These are phyloP conservation scores for Fusarium caatingaense DNA, from an alignment of 2,329 filamentous ascomycete species.

Conservation along the genomic window DNA sequence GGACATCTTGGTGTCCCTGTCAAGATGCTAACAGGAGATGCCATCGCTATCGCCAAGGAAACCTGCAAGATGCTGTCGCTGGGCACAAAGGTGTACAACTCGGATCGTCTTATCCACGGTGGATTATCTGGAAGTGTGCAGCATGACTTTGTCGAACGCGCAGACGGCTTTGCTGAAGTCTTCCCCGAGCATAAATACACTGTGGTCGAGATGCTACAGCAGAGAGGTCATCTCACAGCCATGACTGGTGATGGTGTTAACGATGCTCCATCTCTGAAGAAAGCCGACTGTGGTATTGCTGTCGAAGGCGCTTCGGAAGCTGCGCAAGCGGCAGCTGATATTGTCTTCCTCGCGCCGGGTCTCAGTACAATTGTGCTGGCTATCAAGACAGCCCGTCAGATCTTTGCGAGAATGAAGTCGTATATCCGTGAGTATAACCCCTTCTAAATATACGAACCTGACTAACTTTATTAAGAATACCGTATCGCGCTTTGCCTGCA, in stretches of 20 bases:
- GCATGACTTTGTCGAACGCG: constrained; percentile 31
- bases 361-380: constrained; percentile 11
- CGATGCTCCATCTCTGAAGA: constrained; percentile 22
- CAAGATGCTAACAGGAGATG: constrained; percentile 33
- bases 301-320: constrained; percentile 29
- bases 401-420: constrained; percentile 33
- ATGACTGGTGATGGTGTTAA: constrained; percentile 32
- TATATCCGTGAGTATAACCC: constrained; percentile 10
- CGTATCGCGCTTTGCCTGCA: constrained; percentile 27
- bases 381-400: constrained; percentile 8
- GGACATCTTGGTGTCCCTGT: constrained; percentile 21
- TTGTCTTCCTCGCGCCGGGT: constrained; percentile 5
- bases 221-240: constrained; percentile 18
- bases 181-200: constrained; percentile 29
- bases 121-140: constrained; percentile 24
- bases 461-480: neutral
- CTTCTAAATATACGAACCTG: fast-evolving
- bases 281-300: constrained; percentile 20
- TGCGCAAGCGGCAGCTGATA: constrained; percentile 28
- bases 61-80: constrained; percentile 30
- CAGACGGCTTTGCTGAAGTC: constrained; percentile 28
- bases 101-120: constrained; percentile 12
- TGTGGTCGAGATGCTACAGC: constrained; percentile 27
- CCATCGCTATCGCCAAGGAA: constrained; percentile 27
- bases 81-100: constrained; percentile 26